These are phyloP conservation scores for Suillus clintonianus DNA, from an alignment of 768 basidiomycete species.

Conservation along the genomic window DNA sequence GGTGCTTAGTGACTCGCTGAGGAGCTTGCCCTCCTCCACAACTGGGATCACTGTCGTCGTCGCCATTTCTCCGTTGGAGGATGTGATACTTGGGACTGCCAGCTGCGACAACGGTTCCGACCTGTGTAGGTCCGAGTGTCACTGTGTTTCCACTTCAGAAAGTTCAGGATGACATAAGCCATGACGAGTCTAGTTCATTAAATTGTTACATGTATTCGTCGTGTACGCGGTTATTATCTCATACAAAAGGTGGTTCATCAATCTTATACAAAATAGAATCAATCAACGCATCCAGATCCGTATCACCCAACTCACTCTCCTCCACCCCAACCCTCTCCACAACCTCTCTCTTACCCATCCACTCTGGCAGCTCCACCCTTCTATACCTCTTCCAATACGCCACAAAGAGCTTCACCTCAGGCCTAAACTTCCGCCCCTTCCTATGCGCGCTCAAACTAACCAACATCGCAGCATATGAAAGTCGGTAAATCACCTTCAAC, in stretches of 20 bases:
- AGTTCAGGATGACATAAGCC: not conserved
- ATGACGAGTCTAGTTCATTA: not conserved
- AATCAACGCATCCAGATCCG: slow-evolving; percentile 1
- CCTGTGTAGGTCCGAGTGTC: not conserved
- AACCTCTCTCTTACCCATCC: slow-evolving; percentile 5
- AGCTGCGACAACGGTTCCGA: not conserved
- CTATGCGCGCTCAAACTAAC: slow-evolving; percentile 5
- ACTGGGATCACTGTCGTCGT: slow-evolving; percentile 36
- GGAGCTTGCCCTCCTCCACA: slow-evolving; percentile 78
- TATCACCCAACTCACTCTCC: not conserved
- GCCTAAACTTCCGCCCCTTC: not conserved
- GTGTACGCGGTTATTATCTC: not conserved
- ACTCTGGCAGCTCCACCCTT: not conserved
- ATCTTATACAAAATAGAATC: not conserved
- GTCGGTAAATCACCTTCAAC: not conserved
- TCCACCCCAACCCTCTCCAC: not conserved
- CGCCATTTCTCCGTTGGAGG: not conserved
- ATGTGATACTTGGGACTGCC: not conserved
- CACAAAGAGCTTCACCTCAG: not conserved
- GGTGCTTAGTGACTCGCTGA: slow-evolving; percentile 81
- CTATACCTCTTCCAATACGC: not conserved
- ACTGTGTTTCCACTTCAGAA: not conserved
- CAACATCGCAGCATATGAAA: slow-evolving; percentile 3
- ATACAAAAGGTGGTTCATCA: not conserved
- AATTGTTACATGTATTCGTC: too few relatives aligned